These are phyloP conservation scores for Earliella scabrosa DNA, from an alignment of 1,284 basidiomycete genomes.

Conservation along the genomic window DNA sequence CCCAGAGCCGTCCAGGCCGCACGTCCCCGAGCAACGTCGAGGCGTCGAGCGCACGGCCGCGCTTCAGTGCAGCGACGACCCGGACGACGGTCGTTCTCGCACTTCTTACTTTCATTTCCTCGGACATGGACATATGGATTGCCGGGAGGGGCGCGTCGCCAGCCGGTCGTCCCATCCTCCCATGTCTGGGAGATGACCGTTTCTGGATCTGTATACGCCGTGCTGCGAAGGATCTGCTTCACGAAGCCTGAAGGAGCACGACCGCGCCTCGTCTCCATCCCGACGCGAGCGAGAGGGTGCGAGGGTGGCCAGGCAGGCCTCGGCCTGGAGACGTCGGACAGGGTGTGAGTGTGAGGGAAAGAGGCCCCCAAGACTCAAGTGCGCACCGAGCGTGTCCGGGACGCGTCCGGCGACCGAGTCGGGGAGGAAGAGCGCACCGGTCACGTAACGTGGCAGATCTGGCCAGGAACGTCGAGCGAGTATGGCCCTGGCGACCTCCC, in stretches of 20 bases:
- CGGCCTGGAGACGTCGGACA: too few relatives aligned
- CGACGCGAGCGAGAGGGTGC: constrained; percentile 13
- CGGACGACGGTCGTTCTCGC: too few relatives aligned
- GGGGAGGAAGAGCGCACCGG: neutral
- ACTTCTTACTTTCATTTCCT: constrained; percentile 1
- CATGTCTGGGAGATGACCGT: neutral
- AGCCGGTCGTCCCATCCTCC: neutral
- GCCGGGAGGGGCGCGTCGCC: too few relatives aligned
- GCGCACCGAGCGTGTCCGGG: too few relatives aligned
- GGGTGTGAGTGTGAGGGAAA: too few relatives aligned
- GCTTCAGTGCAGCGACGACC: too few relatives aligned
- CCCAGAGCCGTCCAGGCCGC: neutral
- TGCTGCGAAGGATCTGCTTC: neutral
- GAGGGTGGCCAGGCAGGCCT: constrained; percentile 14
- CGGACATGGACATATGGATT: too few relatives aligned
- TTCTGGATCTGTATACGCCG: constrained; percentile 17
- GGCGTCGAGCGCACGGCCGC: too few relatives aligned
- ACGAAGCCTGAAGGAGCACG: neutral
- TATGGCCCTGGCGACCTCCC: constrained; percentile 9
- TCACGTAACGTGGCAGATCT: constrained; percentile 21
- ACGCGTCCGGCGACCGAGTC: neutral
- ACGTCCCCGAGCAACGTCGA: neutral
- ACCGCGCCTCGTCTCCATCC: constrained; percentile 20
- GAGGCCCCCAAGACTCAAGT: too few relatives aligned
- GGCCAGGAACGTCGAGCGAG: constrained; percentile 13